A percentile compares a stretch with the other conserved stretches of the same genome.
These are phyloP conservation scores for Alternaria brassicicola DNA, from an alignment of 2,329 filamentous ascomycete species.

Conservation along the genomic window DNA sequence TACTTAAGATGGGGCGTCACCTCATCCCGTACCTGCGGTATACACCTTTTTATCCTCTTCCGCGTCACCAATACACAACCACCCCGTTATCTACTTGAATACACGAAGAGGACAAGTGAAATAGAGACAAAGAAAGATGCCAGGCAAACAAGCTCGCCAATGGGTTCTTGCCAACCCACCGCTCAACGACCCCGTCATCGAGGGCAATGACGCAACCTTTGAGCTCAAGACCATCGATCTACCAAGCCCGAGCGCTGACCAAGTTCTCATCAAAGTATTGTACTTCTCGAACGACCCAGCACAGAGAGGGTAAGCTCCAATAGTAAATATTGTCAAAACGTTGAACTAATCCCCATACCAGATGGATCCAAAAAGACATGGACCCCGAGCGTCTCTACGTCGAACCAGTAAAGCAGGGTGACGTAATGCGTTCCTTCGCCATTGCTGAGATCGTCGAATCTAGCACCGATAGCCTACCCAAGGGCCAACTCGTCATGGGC, in stretches of 20 bases:
- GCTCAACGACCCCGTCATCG: constrained; percentile 41
- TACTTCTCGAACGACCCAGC: constrained; percentile 58
- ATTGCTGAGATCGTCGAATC: constrained; percentile 67
- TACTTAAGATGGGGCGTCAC: constrained; percentile 5
- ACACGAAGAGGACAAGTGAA: neutral
- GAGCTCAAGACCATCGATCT: constrained; percentile 45
- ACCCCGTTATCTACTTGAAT: neutral
- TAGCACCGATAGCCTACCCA: constrained; percentile 59
- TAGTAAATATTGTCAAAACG: neutral
- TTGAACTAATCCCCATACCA: neutral
- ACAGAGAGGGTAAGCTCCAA: neutral
- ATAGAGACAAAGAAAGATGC: constrained; percentile 25
- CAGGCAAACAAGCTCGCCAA: constrained; percentile 48
- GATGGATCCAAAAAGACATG: constrained; percentile 52
- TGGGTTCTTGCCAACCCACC: constrained; percentile 54
- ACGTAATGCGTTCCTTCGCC: constrained; percentile 67
- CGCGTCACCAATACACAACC: neutral
- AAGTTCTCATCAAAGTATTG: constrained; percentile 56
- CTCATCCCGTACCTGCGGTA: neutral
- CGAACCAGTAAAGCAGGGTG: constrained; percentile 52
- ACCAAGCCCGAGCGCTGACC: constrained; percentile 44
- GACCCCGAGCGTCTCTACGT: constrained; percentile 55
- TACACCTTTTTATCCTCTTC: neutral
- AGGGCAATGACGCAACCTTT: constrained; percentile 50
- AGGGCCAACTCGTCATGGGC: constrained; percentile 64